These are phyloP conservation scores for Ramaria rubella DNA, from an alignment of 768 basidiomycete genomes.

Conservation along the genomic window DNA sequence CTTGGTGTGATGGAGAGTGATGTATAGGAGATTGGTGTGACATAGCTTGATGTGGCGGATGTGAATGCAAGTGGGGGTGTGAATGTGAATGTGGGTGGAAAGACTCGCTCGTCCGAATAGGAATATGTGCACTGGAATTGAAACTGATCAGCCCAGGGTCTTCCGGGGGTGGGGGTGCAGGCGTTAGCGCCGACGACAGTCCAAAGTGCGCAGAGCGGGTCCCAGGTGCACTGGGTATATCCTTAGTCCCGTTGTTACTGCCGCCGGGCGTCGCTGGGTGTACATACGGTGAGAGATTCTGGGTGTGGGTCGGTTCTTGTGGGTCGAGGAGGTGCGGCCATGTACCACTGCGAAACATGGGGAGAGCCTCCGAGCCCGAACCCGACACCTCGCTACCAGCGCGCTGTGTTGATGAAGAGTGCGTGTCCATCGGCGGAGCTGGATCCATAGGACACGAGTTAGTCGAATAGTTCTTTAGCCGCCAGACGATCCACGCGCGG, in stretches of 20 bases:
- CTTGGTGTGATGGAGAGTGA: background rate
- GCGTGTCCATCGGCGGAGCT: background rate
- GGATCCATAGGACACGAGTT: constrained; percentile 6
- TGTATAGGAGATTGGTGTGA: background rate
- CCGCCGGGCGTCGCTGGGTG: background rate
- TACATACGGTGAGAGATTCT: constrained; percentile 1
- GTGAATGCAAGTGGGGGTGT: background rate
- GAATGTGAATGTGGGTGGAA: background rate
- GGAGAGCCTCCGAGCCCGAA: background rate
- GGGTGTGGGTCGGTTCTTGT: background rate
- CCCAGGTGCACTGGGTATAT: background rate
- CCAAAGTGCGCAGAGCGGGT: background rate
- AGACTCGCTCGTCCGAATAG: constrained; percentile 22
- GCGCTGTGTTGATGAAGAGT: background rate
- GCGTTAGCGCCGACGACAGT: background rate
- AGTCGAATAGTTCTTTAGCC: background rate
- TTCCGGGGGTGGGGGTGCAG: background rate
- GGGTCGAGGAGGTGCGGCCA: background rate
- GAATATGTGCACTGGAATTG: constrained; percentile 69
- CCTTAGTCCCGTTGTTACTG: background rate
- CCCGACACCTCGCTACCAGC: background rate
- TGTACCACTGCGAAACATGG: background rate
- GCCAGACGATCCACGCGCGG: constrained; percentile 3
- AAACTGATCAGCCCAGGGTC: constrained; percentile 39
- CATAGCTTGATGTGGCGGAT: background rate